Base-by-base conservation (phyloP, 2,329 filamentous ascomycete genomes). In the Coniochaeta prunicola region DNA sequence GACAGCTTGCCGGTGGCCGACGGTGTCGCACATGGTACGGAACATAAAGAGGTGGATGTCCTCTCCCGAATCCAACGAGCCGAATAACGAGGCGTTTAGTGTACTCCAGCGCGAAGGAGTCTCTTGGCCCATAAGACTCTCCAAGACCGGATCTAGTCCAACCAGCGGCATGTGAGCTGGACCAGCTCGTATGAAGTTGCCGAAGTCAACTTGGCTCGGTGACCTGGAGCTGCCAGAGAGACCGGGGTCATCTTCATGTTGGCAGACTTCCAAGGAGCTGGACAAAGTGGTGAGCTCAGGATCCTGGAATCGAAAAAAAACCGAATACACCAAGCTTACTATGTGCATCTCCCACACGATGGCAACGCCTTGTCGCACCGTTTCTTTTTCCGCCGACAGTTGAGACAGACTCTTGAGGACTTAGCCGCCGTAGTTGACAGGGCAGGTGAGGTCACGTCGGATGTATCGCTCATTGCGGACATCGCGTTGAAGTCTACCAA, bases 281-380 rank as follows among this genome's bases (percentile, higher is more conserved):
- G 24, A 53, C 12, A n/a, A 55, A 60, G 21, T 10, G 26, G 36
- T 21, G 42, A 53, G 42, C 15, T 34, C 24, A 12, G 42, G n/a
- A 21, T 53, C 19, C 26, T 21, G 13, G 26, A 6, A 38, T 30
- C 45, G 36, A 36, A 19, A 30, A 4, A 24, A 28, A 56, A 50
- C 53, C 30, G 45, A 31, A n/a, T 13, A n/a, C 40, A 30, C n/a
- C 42, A 30, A 9, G 24, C 67, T 62, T 62, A 70, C 68, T 68
- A 64, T 17, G 62, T 64, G 57, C 68, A 70, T 60, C 67, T 62
- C 21, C 63, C 61, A 59, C 68, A 70, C 1, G 62, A 64, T 4
- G 68, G 68, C 31, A 67, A 59, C 17, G 62, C 64, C 57, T 69
- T 70, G 38, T 69, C 66, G 57, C 68, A 70, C 30, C 63, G 62